A percentile compares a stretch with the other conserved stretches of the same genome.
phyloP scores from a whole-genome alignment of 2,329 filamentous ascomycete genomes.

The Hysterium pulicare region DNA sequence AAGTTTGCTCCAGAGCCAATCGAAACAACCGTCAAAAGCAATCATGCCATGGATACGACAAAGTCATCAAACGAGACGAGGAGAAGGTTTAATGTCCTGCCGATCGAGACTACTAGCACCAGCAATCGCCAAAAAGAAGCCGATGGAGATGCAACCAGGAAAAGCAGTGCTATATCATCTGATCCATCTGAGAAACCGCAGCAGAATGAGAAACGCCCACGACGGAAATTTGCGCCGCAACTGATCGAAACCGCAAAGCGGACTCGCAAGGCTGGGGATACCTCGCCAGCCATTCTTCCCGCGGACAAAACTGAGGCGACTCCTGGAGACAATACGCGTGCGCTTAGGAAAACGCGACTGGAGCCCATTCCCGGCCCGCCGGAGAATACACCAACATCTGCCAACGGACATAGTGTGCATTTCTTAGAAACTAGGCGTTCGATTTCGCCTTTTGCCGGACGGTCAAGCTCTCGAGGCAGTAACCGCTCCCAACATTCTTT shows the following conservation, averaged over 20 bases:
- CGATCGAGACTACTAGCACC: constrained; percentile 21
- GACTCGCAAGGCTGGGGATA: constrained; percentile 64
- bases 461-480: constrained; percentile 30
- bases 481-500: constrained; percentile 53
- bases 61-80: constrained; percentile 13
- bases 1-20: constrained; percentile 41
- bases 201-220: constrained; percentile 22
- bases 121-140: constrained; percentile 5
- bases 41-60: constrained; percentile 13
- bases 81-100: constrained; percentile 27
- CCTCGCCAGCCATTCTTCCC: constrained; percentile 59
- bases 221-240: constrained; percentile 67
- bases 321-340: constrained; percentile 40
- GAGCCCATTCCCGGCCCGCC: constrained; percentile 53
- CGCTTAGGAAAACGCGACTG: constrained; percentile 36
- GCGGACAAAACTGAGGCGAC: constrained; percentile 71
- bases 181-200: constrained; percentile 2
- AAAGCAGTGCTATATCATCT: background rate
- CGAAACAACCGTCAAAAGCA: constrained; percentile 31
- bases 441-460: constrained; percentile 23
- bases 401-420: constrained; percentile 29
- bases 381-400: constrained; percentile 32
- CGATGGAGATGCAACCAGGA: background rate
- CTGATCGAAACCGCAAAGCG: constrained; percentile 77
- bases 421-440: constrained; percentile 35